Evolutionary conservation across 2,329 filamentous ascomycete genomes (phyloP).

Genomic region (Aspergillus pseudoterreus): DNA sequence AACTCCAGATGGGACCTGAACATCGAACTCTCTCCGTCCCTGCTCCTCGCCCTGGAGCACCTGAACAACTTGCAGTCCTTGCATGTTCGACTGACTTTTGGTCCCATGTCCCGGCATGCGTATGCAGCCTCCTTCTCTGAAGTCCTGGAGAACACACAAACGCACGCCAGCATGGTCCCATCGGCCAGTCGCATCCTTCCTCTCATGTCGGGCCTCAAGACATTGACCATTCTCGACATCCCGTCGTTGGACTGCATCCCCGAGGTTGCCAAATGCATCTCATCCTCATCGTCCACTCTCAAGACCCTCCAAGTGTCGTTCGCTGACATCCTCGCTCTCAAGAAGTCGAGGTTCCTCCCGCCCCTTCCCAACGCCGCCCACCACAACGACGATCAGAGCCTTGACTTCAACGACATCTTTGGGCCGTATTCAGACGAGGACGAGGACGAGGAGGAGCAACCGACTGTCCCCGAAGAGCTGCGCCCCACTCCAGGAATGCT

Average conservation of each 20-base stretch:
- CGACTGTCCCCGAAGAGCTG: not conserved
- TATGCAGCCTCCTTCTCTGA: not conserved
- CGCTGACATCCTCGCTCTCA: not conserved
- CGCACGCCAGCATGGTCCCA: no score
- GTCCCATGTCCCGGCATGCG: not conserved
- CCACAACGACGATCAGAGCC: not conserved
- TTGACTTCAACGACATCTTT: not conserved
- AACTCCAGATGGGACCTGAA: not conserved
- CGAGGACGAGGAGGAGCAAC: not conserved
- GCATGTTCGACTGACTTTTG: not conserved
- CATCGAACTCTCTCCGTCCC: not conserved
- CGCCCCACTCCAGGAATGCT: not conserved
- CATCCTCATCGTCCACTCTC: not conserved
- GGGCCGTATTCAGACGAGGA: not conserved
- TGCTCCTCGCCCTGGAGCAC: not conserved
- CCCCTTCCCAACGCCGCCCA: no score
- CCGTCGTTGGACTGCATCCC: not conserved
- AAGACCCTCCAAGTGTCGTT: not conserved
- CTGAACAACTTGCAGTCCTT: not conserved
- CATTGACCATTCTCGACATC: not conserved
- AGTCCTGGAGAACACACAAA: no score
- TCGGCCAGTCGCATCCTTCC: not conserved
- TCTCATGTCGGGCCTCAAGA: not conserved
- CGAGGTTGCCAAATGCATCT: not conserved
- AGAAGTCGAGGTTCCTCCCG: not conserved